Evolutionary conservation across 495 filamentous ascomycete genomes (phyloP), one percentile per base, ranked within the genome.

Genomic region (Pseudoneurospora amorphoporcata): DNA sequence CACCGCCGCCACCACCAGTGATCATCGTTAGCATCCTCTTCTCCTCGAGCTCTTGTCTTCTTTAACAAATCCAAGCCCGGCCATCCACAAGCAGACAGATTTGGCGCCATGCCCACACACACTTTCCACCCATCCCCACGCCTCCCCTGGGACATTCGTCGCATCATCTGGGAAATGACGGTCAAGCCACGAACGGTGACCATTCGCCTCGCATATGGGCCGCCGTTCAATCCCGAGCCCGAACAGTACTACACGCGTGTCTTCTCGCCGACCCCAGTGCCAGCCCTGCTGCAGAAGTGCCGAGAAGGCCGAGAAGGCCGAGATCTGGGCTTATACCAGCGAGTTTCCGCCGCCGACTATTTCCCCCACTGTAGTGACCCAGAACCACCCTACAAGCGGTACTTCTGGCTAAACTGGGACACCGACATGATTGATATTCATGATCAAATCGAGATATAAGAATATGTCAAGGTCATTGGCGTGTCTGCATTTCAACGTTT

Each of bases 291-390:
- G 68, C 73, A 78, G 16, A 73, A 72, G 35, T 78, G 75, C 73
- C n/a, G n/a, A n/a, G n/a, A n/a, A n/a, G n/a, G 75, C 71, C n/a
- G n/a, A 65, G 77, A 78, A 61, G 72, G 73, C 69, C 77, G 72
- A 29, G 39, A 72, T 61, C 45, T 43, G 41, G 41, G 41, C 41
- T 43, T n/a, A 7, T 43, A 43, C 17, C 41, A 43, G 41, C 41
- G 41, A 16, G 41, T 43, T 43, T 43, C 41, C 41, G 16, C 41
- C 14, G 41, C 41, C 14, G 41, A 43, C 41, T 17, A 16, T 43
- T 43, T 43, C 16, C 16, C 16, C 6, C n/a, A n/a, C n/a, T 43
- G 17, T 16, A 43, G 41, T 43, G 41, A 8, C 16, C 41, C 41
- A 6, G 41, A 43, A 37, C 35, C 35, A 16, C 41, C 41, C 41